Evolutionary conservation across 2,329 filamentous ascomycete species (phyloP).

Genomic region (Albifimbria verrucaria): DNA sequence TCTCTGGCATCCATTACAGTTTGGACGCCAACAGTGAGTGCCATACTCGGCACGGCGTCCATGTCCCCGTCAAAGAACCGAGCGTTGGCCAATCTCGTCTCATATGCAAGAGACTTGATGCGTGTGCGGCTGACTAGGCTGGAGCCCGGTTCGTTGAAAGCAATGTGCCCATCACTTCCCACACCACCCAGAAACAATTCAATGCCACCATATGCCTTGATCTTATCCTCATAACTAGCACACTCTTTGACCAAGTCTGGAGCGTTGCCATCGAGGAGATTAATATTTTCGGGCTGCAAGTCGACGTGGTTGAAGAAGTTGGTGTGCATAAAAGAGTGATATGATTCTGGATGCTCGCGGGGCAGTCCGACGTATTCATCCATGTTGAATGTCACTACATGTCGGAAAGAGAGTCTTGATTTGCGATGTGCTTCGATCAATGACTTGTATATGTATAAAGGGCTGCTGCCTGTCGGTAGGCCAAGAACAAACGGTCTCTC

Average conservation of each 20-base stretch:
- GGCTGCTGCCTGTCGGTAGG: constrained; percentile 19
- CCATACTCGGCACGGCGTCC: constrained; percentile 15
- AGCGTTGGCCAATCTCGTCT: constrained; percentile 73
- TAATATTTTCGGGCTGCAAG: constrained; percentile 64
- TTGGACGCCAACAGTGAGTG: constrained; percentile 32
- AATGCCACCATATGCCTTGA: constrained; percentile 66
- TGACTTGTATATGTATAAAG: constrained; percentile 31
- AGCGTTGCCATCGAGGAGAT: constrained; percentile 73
- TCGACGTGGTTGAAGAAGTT: constrained; percentile 76
- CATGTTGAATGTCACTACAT: constrained; percentile 81
- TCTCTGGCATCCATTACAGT: constrained; percentile 40
- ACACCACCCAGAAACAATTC: constrained; percentile 76
- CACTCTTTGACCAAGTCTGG: constrained; percentile 67
- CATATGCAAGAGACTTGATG: constrained; percentile 75
- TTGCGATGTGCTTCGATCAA: neutral
- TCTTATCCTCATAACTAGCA: constrained; percentile 68
- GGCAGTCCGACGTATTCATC: constrained; percentile 76
- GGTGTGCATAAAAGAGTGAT: constrained; percentile 81
- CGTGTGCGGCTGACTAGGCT: constrained; percentile 67
- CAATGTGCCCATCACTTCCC: constrained; percentile 74
- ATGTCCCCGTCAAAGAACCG: constrained; percentile 45
- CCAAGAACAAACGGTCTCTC: constrained; percentile 18
- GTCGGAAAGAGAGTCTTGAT: constrained; percentile 16
- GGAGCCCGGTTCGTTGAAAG: constrained; percentile 78
- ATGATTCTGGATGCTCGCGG: constrained; percentile 71